Evolutionary conservation across 202 grass and related monocot species (phyloP).

Genomic region (Sporobolus alterniflorus): DNA sequence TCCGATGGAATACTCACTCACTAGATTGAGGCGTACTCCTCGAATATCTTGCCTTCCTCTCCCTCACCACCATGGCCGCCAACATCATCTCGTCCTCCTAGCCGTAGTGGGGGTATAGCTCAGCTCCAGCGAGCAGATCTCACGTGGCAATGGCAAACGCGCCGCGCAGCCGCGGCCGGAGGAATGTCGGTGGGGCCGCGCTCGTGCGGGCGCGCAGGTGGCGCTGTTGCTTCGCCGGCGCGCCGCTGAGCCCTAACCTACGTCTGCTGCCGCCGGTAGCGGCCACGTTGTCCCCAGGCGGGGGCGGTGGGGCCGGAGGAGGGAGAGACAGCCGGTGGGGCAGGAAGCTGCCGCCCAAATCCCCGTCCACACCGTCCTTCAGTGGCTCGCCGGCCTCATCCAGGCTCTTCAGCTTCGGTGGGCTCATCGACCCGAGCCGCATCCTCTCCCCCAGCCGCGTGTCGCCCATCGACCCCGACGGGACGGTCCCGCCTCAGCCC

Average conservation of each 20-base stretch:
- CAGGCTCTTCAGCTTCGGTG: conserved; percentile 19
- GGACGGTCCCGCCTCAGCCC: conserved; percentile 16
- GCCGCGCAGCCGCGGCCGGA: background rate
- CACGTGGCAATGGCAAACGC: background rate
- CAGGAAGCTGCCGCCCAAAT: conserved; percentile 65
- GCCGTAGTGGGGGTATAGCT: background rate
- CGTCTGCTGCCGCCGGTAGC: conserved; percentile 10
- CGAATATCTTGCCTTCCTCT: background rate
- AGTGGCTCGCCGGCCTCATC: conserved; percentile 47
- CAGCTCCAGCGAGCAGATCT: conserved; percentile 28
- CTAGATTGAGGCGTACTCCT: conserved; percentile 18
- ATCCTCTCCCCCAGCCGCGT: conserved; percentile 78
- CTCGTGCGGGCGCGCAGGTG: conserved; percentile 52
- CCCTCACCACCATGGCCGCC: background rate
- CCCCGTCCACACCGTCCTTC: conserved; percentile 41
- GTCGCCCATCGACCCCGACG: conserved; percentile 78
- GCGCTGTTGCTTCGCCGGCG: conserved; percentile 79
- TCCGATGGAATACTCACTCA: no score
- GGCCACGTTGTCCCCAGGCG: background rate
- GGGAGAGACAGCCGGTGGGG: background rate
- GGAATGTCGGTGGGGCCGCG: background rate
- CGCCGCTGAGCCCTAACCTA: conserved; percentile 64
- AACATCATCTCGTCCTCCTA: background rate
- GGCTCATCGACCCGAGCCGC: conserved; percentile 55
- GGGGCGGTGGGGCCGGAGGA: background rate